Evolutionary conservation across 805 yeast species (phyloP).

Genomic region (Sugiyamaella valdiviana): DNA sequence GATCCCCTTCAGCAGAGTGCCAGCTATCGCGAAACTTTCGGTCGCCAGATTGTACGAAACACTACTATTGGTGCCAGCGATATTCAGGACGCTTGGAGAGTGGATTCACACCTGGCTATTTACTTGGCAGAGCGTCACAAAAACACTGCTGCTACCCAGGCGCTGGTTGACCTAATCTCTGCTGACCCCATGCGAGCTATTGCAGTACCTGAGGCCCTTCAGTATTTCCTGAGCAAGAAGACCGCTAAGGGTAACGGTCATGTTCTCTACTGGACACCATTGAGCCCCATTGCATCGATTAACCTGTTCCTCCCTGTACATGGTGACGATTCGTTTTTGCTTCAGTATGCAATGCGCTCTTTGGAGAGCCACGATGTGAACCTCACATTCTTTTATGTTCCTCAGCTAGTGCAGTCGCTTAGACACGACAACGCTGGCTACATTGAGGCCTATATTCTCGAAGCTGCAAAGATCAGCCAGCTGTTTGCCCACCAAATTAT

Average conservation of each 20-base stretch:
- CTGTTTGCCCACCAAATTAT: slow-evolving; percentile 95
- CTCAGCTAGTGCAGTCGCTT: slow-evolving; percentile 91
- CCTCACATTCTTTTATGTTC: slow-evolving; percentile 90
- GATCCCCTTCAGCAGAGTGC: slow-evolving; percentile 45
- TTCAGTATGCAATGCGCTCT: slow-evolving; percentile 88
- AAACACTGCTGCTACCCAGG: slow-evolving; percentile 31
- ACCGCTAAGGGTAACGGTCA: slow-evolving; percentile 19
- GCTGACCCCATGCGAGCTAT: slow-evolving; percentile 56
- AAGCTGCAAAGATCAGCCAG: slow-evolving; percentile 85
- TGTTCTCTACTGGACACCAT: slow-evolving; percentile 62
- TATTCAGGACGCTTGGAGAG: slow-evolving; percentile 51
- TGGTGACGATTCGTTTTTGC: slow-evolving; percentile 55
- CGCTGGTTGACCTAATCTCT: slow-evolving; percentile 41
- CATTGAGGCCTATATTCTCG: slow-evolving; percentile 80
- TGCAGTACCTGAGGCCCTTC: slow-evolving; percentile 52
- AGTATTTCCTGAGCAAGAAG: slow-evolving; percentile 39
- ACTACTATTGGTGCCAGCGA: slow-evolving; percentile 27
- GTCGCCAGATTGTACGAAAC: slow-evolving; percentile 7
- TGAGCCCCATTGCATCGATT: slow-evolving; percentile 79
- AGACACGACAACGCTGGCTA: slow-evolving; percentile 80
- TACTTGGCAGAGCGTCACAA: slow-evolving; percentile 59
- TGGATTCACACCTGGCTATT: slow-evolving; percentile 69
- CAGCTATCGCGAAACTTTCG: slow-evolving; percentile 13
- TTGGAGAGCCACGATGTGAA: slow-evolving; percentile 82
- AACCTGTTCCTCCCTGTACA: slow-evolving; percentile 73